These are phyloP conservation scores for Calophaca sinica DNA, from an alignment of 306 rosid species.

Conservation along the genomic window DNA sequence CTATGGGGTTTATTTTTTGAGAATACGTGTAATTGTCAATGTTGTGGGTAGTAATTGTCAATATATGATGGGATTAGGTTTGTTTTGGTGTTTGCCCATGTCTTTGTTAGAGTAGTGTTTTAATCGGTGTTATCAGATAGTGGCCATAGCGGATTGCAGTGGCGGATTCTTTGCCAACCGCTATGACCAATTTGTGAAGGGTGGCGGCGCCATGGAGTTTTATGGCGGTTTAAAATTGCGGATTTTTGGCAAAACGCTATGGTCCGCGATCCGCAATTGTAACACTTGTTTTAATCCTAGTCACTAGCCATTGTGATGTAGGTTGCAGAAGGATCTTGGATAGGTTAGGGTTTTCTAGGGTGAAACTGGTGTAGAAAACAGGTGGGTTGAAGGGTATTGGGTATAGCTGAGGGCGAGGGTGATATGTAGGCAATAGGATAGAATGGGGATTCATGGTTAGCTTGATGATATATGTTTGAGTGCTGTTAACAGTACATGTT, in stretches of 20 bases:
- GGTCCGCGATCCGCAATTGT: too few species aligned
- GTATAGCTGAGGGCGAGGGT: slow-evolving; percentile 17
- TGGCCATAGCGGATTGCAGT: too few species aligned
- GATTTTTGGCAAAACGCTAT: too few species aligned
- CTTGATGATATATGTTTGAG: neutral
- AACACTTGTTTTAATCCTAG: neutral
- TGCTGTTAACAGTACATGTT: neutral
- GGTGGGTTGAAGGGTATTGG: neutral
- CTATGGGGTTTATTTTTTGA: too few species aligned
- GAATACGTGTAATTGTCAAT: too few species aligned
- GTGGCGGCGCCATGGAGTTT: too few species aligned
- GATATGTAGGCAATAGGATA: neutral
- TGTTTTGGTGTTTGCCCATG: neutral
- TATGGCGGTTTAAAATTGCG: too few species aligned
- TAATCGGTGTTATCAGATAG: too few species aligned
- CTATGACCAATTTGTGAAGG: too few species aligned
- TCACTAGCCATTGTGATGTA: neutral
- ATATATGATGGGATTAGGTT: neutral
- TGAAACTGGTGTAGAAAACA: slow-evolving; percentile 16
- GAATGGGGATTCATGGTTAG: slow-evolving; percentile 13
- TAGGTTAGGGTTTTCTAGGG: slow-evolving; percentile 7
- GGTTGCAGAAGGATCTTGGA: slow-evolving; percentile 6
- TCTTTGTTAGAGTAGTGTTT: neutral
- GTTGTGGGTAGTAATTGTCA: neutral
- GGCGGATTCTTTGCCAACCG: too few species aligned